Evolutionary conservation across 176 grass and related monocot genomes (phyloP), one percentile per base, ranked within the genome.

Genomic region (Triticum monococcum): DNA sequence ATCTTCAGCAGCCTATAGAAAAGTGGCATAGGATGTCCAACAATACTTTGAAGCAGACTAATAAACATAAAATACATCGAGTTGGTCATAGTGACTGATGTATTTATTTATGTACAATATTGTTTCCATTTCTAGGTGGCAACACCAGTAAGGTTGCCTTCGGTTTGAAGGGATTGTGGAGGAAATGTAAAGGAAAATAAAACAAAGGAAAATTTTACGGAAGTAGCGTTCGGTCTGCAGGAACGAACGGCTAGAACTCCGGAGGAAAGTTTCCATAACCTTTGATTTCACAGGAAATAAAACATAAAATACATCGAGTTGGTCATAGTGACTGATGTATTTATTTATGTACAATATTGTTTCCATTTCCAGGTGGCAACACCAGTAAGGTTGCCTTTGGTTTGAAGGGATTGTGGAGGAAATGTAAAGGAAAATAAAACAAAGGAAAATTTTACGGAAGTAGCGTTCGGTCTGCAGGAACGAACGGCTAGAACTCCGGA

Each of bases 261-360:
- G 9, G 9, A 41, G 38, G 2, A 41, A 41, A 41, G 38, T 41
- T 41, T 41, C 38, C 9, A 41, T 9, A 41, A 10, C 1, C 38
- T 41, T 10, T 41, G 9, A 10, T 41, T 41, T 41, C 38, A 41
- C 9, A 0, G 38, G 38, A 41, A 41, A 41, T 41, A 41, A 41
- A 10, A 41, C 38, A 41, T 41, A n/a, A n/a, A n/a, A n/a, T 35
- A 35, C 33, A 5, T 35, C 33, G 9, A 46, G 60, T 43, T 30
- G n/a, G 71, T 52, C 6, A 18, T 5, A 76, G 61, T 2, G 16
- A 24, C 16, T 76, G 13, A 32, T 72, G 9, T 8, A 3, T 64
- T 73, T 12, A 84, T n/a, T 50, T 79, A 46, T 54, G 43, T 41
- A 89, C 78, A 54, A 77, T 76, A 72, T 68, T 72, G 72, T 23